phyloP scores from a whole-genome alignment of 2,329 filamentous ascomycete species.

The Colletotrichum eleusines region DNA sequence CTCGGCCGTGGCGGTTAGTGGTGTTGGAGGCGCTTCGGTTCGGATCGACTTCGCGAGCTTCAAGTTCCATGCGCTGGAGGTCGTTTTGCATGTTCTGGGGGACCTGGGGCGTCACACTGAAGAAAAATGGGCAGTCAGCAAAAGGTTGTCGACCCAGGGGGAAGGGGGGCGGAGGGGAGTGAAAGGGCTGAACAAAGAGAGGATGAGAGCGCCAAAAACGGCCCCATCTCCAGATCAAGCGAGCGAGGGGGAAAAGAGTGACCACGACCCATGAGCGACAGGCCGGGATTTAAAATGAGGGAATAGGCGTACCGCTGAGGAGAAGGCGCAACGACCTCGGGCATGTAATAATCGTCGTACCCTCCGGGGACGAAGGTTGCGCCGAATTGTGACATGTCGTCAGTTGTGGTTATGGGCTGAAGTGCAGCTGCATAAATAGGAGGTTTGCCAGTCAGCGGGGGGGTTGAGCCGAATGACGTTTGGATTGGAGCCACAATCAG shows the following conservation, averaged over 20 bases:
- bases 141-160: conserved; percentile 12
- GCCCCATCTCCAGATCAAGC: conserved; percentile 39
- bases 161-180: conserved; percentile 20
- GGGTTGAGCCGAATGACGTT: conserved; percentile 45
- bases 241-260: conserved; percentile 28
- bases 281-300: conserved; percentile 39
- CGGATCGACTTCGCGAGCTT: conserved; percentile 69
- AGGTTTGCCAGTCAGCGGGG: conserved; percentile 42
- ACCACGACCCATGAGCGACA: conserved; percentile 39
- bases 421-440: conserved; percentile 49
- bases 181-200: conserved; percentile 27
- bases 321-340: conserved; percentile 68
- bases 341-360: conserved; percentile 71
- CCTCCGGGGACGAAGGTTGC: conserved; percentile 71
- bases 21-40: conserved; percentile 49
- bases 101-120: conserved; percentile 92
- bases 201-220: conserved; percentile 18
- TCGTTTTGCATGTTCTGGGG: conserved; percentile 97
- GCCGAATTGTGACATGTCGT: conserved; percentile 62
- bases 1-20: conserved; percentile 54
- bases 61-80: conserved; percentile 89
- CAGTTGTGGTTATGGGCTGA: conserved; percentile 50
- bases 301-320: conserved; percentile 65
- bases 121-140: conserved; percentile 54
- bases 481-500: conserved; percentile 36